Conservation (phyloP, 169 alveolate genomes). For the Blepharisma undulans region DNA sequence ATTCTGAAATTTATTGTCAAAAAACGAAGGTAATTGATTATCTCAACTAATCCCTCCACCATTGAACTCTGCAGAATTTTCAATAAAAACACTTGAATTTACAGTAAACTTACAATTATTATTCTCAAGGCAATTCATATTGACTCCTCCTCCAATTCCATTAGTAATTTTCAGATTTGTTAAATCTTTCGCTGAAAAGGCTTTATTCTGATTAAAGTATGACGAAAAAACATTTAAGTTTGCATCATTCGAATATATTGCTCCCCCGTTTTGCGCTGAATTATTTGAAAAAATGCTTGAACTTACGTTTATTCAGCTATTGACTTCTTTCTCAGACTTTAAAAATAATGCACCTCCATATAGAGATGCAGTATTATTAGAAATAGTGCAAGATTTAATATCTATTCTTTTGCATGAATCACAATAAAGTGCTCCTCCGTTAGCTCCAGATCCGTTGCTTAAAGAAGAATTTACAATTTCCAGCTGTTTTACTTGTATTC, state of each 20-base stretch:
- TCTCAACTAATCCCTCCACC: conserved; percentile 3
- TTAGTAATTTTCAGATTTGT: background rate
- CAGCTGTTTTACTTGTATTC: background rate
- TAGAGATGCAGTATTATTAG: background rate
- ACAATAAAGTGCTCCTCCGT: background rate
- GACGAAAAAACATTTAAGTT: background rate
- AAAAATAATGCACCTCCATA: background rate
- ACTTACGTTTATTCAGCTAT: too few species aligned
- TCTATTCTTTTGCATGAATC: background rate
- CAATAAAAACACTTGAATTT: background rate
- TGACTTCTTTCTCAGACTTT: background rate
- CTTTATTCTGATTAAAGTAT: background rate
- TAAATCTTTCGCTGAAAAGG: background rate
- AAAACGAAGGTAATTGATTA: background rate
- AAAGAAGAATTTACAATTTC: background rate
- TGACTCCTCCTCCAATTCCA: background rate
- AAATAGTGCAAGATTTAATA: background rate
- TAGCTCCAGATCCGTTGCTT: background rate
- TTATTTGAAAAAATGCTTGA: background rate
- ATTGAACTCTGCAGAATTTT: background rate
- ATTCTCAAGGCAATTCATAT: background rate
- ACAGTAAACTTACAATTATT: background rate
- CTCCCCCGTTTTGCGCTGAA: background rate
- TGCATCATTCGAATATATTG: background rate
- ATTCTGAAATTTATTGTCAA: background rate